phyloP scores from a whole-genome alignment of 805 yeast species.

The Teunomyces atbi region DNA sequence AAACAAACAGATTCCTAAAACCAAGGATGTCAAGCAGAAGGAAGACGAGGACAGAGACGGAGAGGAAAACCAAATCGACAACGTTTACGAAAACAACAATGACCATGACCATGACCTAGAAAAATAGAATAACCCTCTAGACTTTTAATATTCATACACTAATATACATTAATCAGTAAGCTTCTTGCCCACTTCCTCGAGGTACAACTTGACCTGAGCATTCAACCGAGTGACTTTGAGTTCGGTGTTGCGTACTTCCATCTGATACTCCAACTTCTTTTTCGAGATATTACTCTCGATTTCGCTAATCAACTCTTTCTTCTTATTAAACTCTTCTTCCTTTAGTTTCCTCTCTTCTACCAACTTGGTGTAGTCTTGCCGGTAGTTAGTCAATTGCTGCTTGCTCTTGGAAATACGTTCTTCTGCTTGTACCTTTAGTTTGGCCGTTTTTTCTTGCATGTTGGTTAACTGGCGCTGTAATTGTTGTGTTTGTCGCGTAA shows the following conservation, averaged over 20 bases:
- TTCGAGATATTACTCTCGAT: constrained; percentile 41
- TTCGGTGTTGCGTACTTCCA: constrained; percentile 53
- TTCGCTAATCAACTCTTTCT: constrained; percentile 46
- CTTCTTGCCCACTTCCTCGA: constrained; percentile 48
- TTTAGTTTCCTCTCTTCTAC: constrained; percentile 47
- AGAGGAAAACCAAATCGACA: background rate
- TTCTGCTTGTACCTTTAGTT: constrained; percentile 42
- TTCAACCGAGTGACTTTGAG: constrained; percentile 54
- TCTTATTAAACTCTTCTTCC: constrained; percentile 48
- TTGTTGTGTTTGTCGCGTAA: constrained; percentile 44
- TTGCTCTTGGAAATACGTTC: constrained; percentile 45
- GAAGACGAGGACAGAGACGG: constrained; percentile 2
- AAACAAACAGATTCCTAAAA: constrained; percentile 40
- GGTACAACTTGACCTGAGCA: constrained; percentile 53
- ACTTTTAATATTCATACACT: constrained; percentile 9
- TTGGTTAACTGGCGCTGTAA: constrained; percentile 49
- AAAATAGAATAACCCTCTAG: background rate
- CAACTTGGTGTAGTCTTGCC: constrained; percentile 46
- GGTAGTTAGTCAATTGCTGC: constrained; percentile 42
- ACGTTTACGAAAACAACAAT: background rate
- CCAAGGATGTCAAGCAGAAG: constrained; percentile 3
- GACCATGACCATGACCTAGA: background rate
- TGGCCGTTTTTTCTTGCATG: constrained; percentile 46
- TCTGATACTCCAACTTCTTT: constrained; percentile 43
- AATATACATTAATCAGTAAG: constrained; percentile 13